Evolutionary conservation across 140 eudicot species (phyloP), one percentile per base, ranked within the genome.

Genomic region (Erigeron philadelphicus): DNA sequence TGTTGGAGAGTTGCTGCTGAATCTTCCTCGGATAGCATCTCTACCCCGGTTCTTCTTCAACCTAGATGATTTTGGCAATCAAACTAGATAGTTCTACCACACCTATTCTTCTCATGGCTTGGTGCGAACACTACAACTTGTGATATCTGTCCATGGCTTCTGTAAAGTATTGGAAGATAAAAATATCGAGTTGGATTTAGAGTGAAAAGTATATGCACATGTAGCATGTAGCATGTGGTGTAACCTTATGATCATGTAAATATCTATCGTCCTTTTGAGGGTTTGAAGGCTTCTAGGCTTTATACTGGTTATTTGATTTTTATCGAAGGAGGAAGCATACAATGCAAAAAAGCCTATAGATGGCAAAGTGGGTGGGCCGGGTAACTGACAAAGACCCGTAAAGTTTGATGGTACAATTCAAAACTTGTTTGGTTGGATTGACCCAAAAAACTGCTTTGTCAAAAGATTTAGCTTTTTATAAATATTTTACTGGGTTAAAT

Each of bases 11-110:
- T 68, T 88, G 84, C 82, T 92, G 69, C 82, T 88, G 47, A 84
- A 88, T 73, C 90, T 92, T 60, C 98, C 98, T 8, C 80, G 95
- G 73, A 92, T 92, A 69, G 93, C 96, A 18, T 92, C 98, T 65
- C 23, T 88, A 41, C 98, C 98, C 0, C 87, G 50, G 69, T 92
- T 92, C 80, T 73, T 88, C 75, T 83, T 83, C 75, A 88, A 80
- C 42, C 47, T 82, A 9, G 92, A 85, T 67, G 94, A 85, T 76
- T 77, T 11, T 12, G 80, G 76, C 43, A 83, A 62, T 60, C 85
- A 71, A 78, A 87, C 76, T 82, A 66, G 90, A 54, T 84, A 78
- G 68, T 25, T 64, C 4, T 45, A 41, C 46, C 31, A 12, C 67
- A 25, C 58, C 44, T 50, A 45, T 13, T 60, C 42, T 18, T 64